A percentile compares a stretch with the other conserved stretches of the same genome.
These are phyloP conservation scores for Globisporangium polare DNA, from an alignment of 352 stramenopile genomes.

Conservation along the genomic window DNA sequence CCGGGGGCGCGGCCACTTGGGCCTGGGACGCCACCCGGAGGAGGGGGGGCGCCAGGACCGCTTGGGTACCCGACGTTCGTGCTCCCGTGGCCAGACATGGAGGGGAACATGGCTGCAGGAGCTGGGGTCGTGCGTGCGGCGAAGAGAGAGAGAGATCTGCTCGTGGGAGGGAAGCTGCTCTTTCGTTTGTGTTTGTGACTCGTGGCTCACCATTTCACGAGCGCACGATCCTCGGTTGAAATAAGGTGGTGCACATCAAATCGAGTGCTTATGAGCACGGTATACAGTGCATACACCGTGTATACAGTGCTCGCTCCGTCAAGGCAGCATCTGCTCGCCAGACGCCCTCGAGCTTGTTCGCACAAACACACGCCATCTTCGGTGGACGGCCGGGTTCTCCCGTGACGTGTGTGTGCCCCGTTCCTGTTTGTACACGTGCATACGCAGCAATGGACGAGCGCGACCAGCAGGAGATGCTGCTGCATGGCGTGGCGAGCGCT, in stretches of 20 bases:
- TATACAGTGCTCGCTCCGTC: too few species aligned
- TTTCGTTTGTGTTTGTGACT: not conserved
- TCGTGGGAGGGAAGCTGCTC: not conserved
- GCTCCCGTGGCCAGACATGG: conserved; percentile 20
- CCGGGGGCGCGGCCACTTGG: conserved; percentile 22
- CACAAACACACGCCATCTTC: too few species aligned
- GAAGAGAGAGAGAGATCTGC: not conserved
- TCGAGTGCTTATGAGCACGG: not conserved
- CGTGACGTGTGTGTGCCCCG: too few species aligned
- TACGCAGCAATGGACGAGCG: too few species aligned
- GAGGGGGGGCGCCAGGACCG: conserved; percentile 8
- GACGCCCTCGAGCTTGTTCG: too few species aligned
- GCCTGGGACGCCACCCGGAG: conserved; percentile 3
- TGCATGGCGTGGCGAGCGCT: too few species aligned
- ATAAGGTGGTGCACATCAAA: not conserved
- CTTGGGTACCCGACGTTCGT: conserved; percentile 17
- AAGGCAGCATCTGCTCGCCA: too few species aligned
- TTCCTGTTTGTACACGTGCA: too few species aligned
- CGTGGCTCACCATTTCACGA: not conserved
- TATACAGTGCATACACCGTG: too few species aligned
- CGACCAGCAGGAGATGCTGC: too few species aligned
- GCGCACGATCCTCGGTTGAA: not conserved
- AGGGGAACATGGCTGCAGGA: conserved; percentile 39
- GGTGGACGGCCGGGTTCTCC: too few species aligned
- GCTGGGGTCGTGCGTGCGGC: not conserved